Base-by-base conservation (phyloP, 2,329 filamentous ascomycete species). In the Aspergillus latus region DNA sequence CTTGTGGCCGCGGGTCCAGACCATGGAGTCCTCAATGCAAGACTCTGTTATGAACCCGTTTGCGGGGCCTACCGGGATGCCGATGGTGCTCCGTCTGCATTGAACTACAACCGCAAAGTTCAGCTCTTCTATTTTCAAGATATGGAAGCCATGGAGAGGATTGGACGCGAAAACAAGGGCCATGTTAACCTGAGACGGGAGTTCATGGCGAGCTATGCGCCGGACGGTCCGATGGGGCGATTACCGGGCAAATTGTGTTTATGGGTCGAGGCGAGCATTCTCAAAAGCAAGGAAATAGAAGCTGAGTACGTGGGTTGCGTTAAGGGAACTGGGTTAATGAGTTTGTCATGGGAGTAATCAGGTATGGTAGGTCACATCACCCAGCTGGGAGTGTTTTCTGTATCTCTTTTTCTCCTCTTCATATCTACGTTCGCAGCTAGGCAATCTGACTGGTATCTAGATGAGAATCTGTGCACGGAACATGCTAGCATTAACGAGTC, bases 91-190 rank as follows among this genome's bases (percentile, higher is more conserved):
- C 46, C 44, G 0, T 32, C 37, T 3, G 52, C 56, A 5, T 16
- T 62, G 9, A 57, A 57, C 15, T 57, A 56, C 10, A 62, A 60
- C 13, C 47, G 57, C 13, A 63, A 62, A 11, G 30, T 59, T 0
- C 56, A 64, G 45, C 15, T 63, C 5, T 62, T 64, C 26, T 64
- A 59, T 30, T 64, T 64, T 37, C 39, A 52, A 36, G 62, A 63
- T 28, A 9, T 64, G 30, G n/a, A 53, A 10, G 36, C 57, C 10
- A 60, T 63, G 61, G 49, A 60, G 46, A 44, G 39, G 1, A 50
- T 62, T 2, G 62, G 58, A 10, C 46, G 50, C 13, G 42, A 30
- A n/a, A 60, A 59, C 30, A 36, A 37, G 21, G 47, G 44, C 1
- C 62, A 64, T 52, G 58, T 59, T 4, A 36, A 42, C 21, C 46